phyloP scores from a whole-genome alignment of 768 basidiomycete species.

The Trametes coccinea region DNA sequence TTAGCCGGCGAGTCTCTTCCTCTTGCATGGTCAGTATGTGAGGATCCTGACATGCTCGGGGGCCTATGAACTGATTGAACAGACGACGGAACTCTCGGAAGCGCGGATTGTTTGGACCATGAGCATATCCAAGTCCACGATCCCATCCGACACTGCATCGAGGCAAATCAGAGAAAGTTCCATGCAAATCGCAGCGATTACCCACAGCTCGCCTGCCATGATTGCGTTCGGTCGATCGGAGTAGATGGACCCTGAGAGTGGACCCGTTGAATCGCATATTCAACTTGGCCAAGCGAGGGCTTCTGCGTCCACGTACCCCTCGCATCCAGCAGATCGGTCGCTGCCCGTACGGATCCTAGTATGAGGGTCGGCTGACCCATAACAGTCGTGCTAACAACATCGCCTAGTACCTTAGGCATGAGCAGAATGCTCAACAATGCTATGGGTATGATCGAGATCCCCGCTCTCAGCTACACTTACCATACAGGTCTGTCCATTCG shows the following conservation, averaged over 20 bases:
- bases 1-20: slow-evolving; percentile 19
- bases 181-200: not conserved
- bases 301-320: slow-evolving; percentile 19
- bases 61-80: slow-evolving; percentile 37
- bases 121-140: slow-evolving; percentile 37
- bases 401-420: slow-evolving; percentile 23
- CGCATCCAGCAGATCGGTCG: slow-evolving; percentile 33
- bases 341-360: slow-evolving; percentile 30
- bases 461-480: slow-evolving; percentile 7
- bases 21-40: slow-evolving; percentile 24
- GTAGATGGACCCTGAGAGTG: slow-evolving; percentile 32
- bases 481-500: slow-evolving; percentile 27
- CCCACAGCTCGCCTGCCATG: slow-evolving; percentile 38
- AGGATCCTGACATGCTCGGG: slow-evolving; percentile 28
- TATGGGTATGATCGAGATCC: not conserved
- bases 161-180: not conserved
- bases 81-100: slow-evolving; percentile 39
- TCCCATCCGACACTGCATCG: slow-evolving; percentile 37
- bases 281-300: not conserved
- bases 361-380: slow-evolving; percentile 32
- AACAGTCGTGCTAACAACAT: slow-evolving; percentile 29
- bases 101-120: slow-evolving; percentile 33
- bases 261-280: not conserved
- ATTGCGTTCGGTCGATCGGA: slow-evolving; percentile 35
- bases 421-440: not conserved